Evolutionary conservation across 371 early-diverging fungal genomes (phyloP), one percentile per base, ranked within the genome.

Genomic region (Rhizomucor pusillus): DNA sequence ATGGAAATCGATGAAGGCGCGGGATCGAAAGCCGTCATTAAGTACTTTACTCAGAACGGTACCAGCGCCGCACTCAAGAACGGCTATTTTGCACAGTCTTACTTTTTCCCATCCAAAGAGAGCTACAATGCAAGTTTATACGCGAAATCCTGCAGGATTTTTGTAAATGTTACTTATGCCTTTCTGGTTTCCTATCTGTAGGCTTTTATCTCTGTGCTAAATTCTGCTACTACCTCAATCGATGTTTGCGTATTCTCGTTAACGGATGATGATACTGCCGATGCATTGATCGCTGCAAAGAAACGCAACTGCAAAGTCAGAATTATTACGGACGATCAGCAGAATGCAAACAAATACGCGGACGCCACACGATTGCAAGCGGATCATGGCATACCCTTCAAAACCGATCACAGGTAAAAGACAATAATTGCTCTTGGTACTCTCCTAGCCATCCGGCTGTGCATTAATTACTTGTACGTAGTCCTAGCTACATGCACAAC

Each of bases 181-280:
- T 47, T 39, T 46, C 18, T n/a, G 41, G 39, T 37, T 10, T 20
- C 18, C 11, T 9, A 20, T 13, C 3, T 19, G 25, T 61, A 74
- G 74, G 75, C 78, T 11, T 74, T 87, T 41, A 52, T 81, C 36
- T 69, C 77, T 20, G 73, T 74, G 16, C 48, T 87, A 34, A 66
- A 72, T 44, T 71, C 76, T 20, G 83, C 86, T 11, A 52, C 59
- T 25, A 45, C 55, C 1, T 70, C 87, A 6, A 71, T 87, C n/a
- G 87, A 87, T 60, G 67, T 81, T 14, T 83, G 84, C 54, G 83
- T 87, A 11, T 87, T 81, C 61, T 80, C 79, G 44, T 71, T 87
- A 43, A 87, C 87, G 9, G 87, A 86, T 57, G 81, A 87, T 61
- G 86, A 81, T 63, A 57, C 84, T 35, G 81, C 85, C 20, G 72